Conservation (phyloP, 257 asterid genomes). For the Penstemon newberryi region DNA sequence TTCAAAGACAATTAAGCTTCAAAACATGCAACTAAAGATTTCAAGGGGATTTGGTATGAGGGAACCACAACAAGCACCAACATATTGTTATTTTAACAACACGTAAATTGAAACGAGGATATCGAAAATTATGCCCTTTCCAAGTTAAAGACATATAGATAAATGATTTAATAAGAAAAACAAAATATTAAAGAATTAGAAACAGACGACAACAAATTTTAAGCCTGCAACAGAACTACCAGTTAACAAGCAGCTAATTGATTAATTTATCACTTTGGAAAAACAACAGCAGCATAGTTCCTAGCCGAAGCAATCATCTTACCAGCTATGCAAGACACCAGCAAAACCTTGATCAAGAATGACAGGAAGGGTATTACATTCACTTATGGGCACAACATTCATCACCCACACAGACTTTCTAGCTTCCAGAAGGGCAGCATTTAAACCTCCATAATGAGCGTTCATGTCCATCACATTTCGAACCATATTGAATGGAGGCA, state of each 20-base stretch:
- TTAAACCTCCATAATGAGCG: constrained; percentile 84
- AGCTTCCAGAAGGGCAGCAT: constrained; percentile 68
- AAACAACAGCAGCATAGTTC: constrained; percentile 12
- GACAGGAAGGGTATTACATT: constrained; percentile 68
- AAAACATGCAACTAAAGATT: too few species aligned
- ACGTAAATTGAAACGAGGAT: too few species aligned
- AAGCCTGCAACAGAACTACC: neutral
- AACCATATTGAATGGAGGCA: constrained; percentile 88
- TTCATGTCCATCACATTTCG: constrained; percentile 96
- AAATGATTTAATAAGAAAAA: neutral
- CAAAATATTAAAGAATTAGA: neutral
- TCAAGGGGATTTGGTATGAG: too few species aligned
- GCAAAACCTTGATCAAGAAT: constrained; percentile 76
- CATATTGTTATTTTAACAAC: too few species aligned
- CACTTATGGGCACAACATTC: constrained; percentile 85
- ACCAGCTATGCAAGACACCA: constrained; percentile 89
- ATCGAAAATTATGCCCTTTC: neutral
- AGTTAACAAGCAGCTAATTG: neutral
- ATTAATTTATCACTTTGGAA: neutral
- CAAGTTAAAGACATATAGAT: neutral
- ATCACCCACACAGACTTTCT: constrained; percentile 85
- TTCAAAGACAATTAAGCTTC: too few species aligned
- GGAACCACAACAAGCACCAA: too few species aligned
- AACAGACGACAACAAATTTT: neutral
- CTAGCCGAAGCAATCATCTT: constrained; percentile 23